Conservation (phyloP, 2,329 filamentous ascomycete genomes). For the Hymenoscyphus salicellus region DNA sequence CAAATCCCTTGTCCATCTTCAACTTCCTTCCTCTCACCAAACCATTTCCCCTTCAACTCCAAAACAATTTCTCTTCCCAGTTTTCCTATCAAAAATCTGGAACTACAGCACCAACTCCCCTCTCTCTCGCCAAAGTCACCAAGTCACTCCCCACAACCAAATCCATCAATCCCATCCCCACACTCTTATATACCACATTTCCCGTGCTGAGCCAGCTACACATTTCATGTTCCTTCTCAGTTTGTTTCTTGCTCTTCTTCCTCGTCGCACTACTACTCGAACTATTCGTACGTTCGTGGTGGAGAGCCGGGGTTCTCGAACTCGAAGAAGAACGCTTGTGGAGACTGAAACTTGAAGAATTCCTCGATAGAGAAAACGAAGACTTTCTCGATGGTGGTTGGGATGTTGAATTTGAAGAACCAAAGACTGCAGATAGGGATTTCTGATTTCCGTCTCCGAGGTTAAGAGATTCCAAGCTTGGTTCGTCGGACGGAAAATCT, state of each 20-base stretch:
- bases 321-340: constrained; percentile 5
- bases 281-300: constrained; percentile 6
- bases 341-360: constrained; percentile 13
- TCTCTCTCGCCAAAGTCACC: constrained; percentile 53
- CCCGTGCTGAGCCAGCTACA: constrained; percentile 57
- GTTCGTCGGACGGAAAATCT: not conserved
- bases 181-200: constrained; percentile 67
- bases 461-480: constrained; percentile 10
- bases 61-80: not conserved
- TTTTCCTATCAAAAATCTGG: constrained; percentile 46
- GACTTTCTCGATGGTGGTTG: constrained; percentile 23
- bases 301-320: not conserved
- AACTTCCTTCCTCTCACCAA: not conserved
- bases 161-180: constrained; percentile 66
- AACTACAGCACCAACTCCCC: constrained; percentile 52
- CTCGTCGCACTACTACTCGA: not conserved
- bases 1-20: not conserved
- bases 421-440: not conserved
- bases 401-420: not conserved
- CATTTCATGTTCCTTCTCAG: constrained; percentile 47
- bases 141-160: constrained; percentile 59
- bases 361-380: constrained; percentile 22
- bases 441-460: not conserved
- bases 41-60: not conserved
- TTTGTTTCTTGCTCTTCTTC: constrained; percentile 26